Base-by-base conservation (phyloP, 192 early-diverging fungal species). In the Backusella psychrophila region DNA sequence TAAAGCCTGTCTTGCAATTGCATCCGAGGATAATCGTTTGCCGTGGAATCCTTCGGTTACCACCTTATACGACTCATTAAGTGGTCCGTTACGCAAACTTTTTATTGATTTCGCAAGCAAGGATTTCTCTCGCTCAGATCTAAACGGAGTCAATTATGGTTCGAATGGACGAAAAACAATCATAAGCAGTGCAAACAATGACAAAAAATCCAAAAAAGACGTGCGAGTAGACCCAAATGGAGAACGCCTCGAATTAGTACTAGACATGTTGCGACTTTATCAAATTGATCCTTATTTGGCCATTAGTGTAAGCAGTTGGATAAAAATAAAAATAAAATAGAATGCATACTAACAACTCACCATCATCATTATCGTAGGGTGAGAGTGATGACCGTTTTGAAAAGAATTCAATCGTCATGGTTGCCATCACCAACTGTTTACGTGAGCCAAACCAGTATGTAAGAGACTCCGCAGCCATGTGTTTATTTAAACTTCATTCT, bases 181-280 rank as follows among this genome's bases (percentile, higher is more conserved):
- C 19, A 49, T 78, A 12, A 72, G 78, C n/a, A 77, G 72, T 17
- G 59, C 78, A 1, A 83, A 66, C 17, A 35, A 12, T 5, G 88
- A 85, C 41, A 88, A 86, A 42, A 87, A 86, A 65, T 76, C 84
- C 26, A 87, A 83, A 73, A 77, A 87, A 21, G 82, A 83, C 19
- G 42, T 78, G 5, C 87, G 91, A 26, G 49, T 35, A 4, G 78
- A 79, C 23, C 85, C 85, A 34, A 79, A 79, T 26, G 86, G 86
- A n/a, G 95, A 98, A 77, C 90, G 91, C 23, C 86, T 93, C 49
- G 94, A 97, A 73, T 83, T 98, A n/a, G 86, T 97, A 19, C 75
- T 91, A 8, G 87, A 87, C 53, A 89, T 97, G 21, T 85, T 98
- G 69, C 90, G 89, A 53, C 86, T 93, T 49, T 94, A 94, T 79